Conservation (phyloP, 805 yeast species). For the Scheffersomyces stipitis region DNA sequence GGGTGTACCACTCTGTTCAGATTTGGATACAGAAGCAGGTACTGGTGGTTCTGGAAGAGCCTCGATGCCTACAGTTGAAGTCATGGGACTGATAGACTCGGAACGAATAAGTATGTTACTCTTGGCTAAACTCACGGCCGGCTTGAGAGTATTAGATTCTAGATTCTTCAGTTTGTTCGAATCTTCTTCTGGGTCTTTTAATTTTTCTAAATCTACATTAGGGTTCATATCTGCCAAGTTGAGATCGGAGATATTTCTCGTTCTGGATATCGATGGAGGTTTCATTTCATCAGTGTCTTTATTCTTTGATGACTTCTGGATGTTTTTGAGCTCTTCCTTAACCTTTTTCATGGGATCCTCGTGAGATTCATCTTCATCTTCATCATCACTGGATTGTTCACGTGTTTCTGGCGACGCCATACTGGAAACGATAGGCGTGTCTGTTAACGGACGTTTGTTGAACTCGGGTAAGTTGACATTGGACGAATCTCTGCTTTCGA, state of each 20-base stretch:
- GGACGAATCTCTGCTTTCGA: constrained; percentile 5
- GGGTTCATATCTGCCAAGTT: constrained; percentile 33
- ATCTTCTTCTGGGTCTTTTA: background rate
- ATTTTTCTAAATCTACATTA: constrained; percentile 6
- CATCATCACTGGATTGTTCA: constrained; percentile 31
- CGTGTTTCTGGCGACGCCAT: constrained; percentile 52
- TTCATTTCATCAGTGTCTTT: constrained; percentile 5
- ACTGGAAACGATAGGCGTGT: constrained; percentile 66
- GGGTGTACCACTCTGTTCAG: too few species aligned
- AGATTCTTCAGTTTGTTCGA: too few species aligned
- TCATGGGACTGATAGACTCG: constrained; percentile 12
- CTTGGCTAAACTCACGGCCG: background rate
- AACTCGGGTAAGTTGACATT: constrained; percentile 49
- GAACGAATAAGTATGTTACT: background rate
- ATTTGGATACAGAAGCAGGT: background rate
- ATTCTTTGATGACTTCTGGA: background rate
- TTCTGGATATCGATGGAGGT: constrained; percentile 22
- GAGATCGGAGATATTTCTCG: constrained; percentile 40
- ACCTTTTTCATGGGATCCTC: background rate
- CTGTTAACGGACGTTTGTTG: constrained; percentile 70
- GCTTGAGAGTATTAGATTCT: background rate
- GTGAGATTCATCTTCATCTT: constrained; percentile 9
- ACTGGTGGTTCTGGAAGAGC: background rate
- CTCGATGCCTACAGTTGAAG: constrained; percentile 1
- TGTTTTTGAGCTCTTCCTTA: background rate